Conservation (phyloP, 257 asterid genomes). For the Solanum okadae region DNA sequence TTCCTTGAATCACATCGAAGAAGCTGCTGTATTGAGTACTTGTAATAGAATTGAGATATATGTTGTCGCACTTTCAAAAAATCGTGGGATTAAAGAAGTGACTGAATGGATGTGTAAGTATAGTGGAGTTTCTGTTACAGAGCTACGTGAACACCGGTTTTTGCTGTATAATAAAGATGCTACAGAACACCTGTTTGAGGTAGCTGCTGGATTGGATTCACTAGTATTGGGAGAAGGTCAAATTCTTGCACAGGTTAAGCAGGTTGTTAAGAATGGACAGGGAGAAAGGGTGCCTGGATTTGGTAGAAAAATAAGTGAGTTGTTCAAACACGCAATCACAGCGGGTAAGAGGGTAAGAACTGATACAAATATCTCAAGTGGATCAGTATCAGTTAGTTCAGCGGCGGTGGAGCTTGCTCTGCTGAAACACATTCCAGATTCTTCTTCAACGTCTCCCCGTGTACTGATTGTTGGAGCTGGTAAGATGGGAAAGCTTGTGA, state of each 20-base stretch:
- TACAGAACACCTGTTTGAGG: slow-evolving; percentile 67
- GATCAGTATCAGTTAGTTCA: slow-evolving; percentile 89
- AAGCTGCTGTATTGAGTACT: slow-evolving; percentile 89
- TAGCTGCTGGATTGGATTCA: slow-evolving; percentile 86
- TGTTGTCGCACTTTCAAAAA: slow-evolving; percentile 62
- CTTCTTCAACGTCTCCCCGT: slow-evolving; percentile 29
- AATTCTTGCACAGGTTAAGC: slow-evolving; percentile 88
- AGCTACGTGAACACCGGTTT: slow-evolving; percentile 49
- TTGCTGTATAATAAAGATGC: slow-evolving; percentile 63
- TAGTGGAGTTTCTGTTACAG: slow-evolving; percentile 68
- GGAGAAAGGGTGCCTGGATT: slow-evolving; percentile 58
- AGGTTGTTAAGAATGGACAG: slow-evolving; percentile 69
- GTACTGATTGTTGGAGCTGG: slow-evolving; percentile 88
- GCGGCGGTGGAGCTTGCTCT: slow-evolving; percentile 94
- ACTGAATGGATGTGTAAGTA: slow-evolving; percentile 94
- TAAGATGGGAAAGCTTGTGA: slow-evolving; percentile 87
- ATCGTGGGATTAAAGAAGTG: slow-evolving; percentile 79
- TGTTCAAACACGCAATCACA: slow-evolving; percentile 71
- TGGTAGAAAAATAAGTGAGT: slow-evolving; percentile 63
- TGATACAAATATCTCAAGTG: slow-evolving; percentile 66
- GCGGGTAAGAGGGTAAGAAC: slow-evolving; percentile 97
- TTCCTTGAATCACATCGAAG: slow-evolving; percentile 70
- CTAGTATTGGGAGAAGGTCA: slow-evolving; percentile 93
- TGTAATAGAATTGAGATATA: slow-evolving; percentile 87
- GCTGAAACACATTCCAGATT: slow-evolving; percentile 50